A percentile compares a stretch with the other conserved stretches of the same genome.
These are phyloP conservation scores for Arabidopsis thaliana DNA, from an alignment of 345 rosid genomes.

Conservation along the genomic window TAIR10.1 NC_003074.8:4092501-4093000, in stretches of 20 bases:
- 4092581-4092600: not conserved
- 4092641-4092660: conserved; percentile 70
- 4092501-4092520: conserved; percentile 86
- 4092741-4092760: conserved; percentile 72
- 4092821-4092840: conserved; percentile 98
- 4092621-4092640: not conserved
- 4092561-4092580: conserved; percentile 49
- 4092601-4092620: not conserved
- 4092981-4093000: conserved; percentile 83
- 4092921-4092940: conserved; percentile 33
- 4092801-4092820: conserved; percentile 82
- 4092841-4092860: conserved; percentile 57
- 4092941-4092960: conserved; percentile 86
- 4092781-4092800: conserved; percentile 88
- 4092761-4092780: conserved; percentile 64
- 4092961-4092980: conserved; percentile 89
- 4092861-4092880: not conserved
- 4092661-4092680: conserved; percentile 99
- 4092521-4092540: conserved; percentile 90
- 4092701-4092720: conserved; percentile 89
- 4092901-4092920: not conserved
- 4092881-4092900: not conserved
- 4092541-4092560: conserved; percentile 92
- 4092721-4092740: conserved; percentile 71
- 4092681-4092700: conserved; percentile 85